Conservation (phyloP, 139 green algal species). For the Chlamydomonas sp. region DNA sequence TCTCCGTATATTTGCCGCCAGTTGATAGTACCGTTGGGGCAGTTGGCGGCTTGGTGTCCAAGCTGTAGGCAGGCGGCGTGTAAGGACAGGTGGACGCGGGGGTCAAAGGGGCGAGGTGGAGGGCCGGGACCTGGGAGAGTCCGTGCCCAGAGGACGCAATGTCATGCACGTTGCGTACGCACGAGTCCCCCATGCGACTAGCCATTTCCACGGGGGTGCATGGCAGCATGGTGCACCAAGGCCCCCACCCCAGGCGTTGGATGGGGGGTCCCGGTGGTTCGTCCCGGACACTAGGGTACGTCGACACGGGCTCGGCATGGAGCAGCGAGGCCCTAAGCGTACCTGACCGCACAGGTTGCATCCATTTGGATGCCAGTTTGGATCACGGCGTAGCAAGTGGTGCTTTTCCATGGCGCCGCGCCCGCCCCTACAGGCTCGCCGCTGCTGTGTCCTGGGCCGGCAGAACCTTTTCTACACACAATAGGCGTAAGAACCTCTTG, state of each 20-base stretch:
- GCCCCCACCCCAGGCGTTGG: no score
- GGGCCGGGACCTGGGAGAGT: neutral
- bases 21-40: conserved; percentile 91
- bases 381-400: conserved; percentile 86
- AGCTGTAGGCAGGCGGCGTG: conserved; percentile 58
- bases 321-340: neutral
- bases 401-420: conserved; percentile 83
- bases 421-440: no score
- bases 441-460: no score
- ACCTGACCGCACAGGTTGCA: conserved; percentile 94
- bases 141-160: no score
- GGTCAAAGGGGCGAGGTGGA: no score
- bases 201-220: no score
- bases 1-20: conserved; percentile 91
- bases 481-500: no score
- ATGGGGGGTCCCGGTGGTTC: neutral
- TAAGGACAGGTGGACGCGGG: no score
- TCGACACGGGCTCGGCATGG: neutral
- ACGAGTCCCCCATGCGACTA: no score
- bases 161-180: no score
- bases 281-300: neutral
- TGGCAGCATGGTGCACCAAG: no score
- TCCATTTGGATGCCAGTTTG: conserved; percentile 84
- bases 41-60: conserved; percentile 88
- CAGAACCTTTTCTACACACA: no score